Evolutionary conservation across 2,329 filamentous ascomycete genomes (phyloP).

Genomic region (Trichoderma sp.): DNA sequence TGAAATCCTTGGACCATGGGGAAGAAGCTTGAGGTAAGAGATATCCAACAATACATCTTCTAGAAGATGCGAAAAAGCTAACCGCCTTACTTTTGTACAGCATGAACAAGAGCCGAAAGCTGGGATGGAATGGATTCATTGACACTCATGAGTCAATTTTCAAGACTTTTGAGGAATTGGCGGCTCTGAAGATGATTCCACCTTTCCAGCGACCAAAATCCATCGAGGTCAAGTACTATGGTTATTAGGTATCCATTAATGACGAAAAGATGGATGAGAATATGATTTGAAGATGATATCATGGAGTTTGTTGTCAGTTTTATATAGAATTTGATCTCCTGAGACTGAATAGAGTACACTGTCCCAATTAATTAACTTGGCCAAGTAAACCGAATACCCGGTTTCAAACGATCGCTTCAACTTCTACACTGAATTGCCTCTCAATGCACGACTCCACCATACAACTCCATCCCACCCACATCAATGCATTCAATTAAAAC

Average conservation of each 20-base stretch:
- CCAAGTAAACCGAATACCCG: background rate
- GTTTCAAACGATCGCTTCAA: background rate
- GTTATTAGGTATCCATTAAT: background rate
- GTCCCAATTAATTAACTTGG: background rate
- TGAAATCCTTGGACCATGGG: background rate
- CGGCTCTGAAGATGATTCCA: background rate
- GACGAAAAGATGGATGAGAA: background rate
- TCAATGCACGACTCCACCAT: no score
- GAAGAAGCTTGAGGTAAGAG: background rate
- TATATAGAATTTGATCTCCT: background rate
- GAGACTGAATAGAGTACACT: background rate
- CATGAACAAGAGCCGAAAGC: constrained; percentile 4
- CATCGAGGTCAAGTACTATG: background rate
- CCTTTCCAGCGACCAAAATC: background rate
- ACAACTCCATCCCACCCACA: no score
- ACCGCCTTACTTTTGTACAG: background rate
- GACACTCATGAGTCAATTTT: background rate
- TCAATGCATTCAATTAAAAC: no score
- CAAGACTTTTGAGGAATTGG: background rate
- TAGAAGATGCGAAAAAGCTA: background rate
- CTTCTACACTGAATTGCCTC: no score
- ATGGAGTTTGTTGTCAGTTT: background rate
- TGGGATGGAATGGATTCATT: constrained; percentile 1
- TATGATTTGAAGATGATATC: background rate
- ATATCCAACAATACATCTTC: no score